Percentiles rank a stretch among this genome's conserved stretches.
phyloP scores from a whole-genome alignment of 2,329 filamentous ascomycete species.

The Aspergillus ochraceoroseus region DNA sequence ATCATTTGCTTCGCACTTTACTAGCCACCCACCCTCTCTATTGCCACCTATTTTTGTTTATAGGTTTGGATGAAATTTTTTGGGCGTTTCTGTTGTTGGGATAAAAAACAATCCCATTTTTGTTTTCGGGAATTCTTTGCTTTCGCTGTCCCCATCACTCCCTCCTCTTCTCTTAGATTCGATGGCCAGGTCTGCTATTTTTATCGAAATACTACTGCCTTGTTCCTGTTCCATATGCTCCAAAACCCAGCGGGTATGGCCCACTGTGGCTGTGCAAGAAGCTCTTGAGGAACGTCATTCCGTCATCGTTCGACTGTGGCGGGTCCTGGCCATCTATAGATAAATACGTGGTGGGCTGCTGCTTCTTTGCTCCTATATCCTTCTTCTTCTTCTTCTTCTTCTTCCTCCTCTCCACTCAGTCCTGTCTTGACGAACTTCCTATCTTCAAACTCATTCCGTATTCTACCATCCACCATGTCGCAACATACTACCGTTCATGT shows the following conservation, averaged over 20 bases:
- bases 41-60: no score
- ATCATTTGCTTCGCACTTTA: not conserved
- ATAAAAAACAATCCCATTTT: no score
- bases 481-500: constrained; percentile 69
- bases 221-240: constrained; percentile 1
- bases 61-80: no score
- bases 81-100: no score
- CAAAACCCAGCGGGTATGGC: constrained; percentile 2
- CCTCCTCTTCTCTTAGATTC: not conserved
- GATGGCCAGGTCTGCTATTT: constrained; percentile 5
- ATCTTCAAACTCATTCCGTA: no score
- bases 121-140: not conserved
- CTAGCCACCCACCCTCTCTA: not conserved
- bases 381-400: not conserved
- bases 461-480: constrained; percentile 51
- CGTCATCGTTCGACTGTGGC: constrained; percentile 13
- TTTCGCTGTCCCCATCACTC: not conserved
- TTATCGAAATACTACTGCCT: constrained; percentile 17
- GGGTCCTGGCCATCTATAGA: constrained; percentile 9
- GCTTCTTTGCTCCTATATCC: constrained; percentile 4
- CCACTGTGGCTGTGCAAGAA: constrained; percentile 28
- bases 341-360: constrained; percentile 16
- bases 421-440: no score
- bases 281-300: constrained; percentile 4
- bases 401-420: not conserved